Conservation (phyloP, 257 asterid species). For the Ocimum tenuiflorum region DNA sequence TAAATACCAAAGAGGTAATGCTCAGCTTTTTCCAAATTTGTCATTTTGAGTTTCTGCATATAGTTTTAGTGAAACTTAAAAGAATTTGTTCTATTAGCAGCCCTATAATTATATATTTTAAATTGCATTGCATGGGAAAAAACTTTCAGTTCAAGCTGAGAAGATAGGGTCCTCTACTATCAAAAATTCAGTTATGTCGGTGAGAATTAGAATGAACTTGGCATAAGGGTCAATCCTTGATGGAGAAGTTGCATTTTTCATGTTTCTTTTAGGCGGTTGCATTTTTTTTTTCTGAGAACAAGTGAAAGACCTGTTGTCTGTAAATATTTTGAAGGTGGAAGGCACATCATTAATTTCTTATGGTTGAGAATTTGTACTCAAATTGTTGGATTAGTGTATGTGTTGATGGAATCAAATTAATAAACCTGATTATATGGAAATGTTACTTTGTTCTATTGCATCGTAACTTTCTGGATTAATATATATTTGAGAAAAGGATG, state of each 20-base stretch:
- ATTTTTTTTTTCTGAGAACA: background rate
- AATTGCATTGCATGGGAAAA: conserved; percentile 6
- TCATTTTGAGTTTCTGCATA: conserved; percentile 10
- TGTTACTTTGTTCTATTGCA: background rate
- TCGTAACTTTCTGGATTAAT: background rate
- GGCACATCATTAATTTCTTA: background rate
- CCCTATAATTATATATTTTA: background rate
- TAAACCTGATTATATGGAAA: background rate
- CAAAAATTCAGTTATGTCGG: background rate
- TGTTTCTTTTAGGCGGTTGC: background rate
- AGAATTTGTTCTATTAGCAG: background rate
- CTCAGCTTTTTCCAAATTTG: conserved; percentile 7
- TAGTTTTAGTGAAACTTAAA: background rate
- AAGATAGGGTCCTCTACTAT: background rate
- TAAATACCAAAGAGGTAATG: conserved; percentile 66
- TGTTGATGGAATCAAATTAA: background rate
- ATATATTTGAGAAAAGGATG: background rate
- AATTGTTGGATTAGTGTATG: background rate
- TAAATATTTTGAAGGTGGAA: no score
- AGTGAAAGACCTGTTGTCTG: background rate
- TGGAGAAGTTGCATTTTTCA: conserved; percentile 5
- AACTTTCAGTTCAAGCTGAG: background rate
- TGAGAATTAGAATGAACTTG: background rate
- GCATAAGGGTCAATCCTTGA: background rate
- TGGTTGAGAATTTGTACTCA: background rate